A percentile compares a stretch with the other conserved stretches of the same genome.
These are phyloP conservation scores for Penicillium chermesinum DNA, from an alignment of 495 filamentous ascomycete species.

Conservation along the genomic window DNA sequence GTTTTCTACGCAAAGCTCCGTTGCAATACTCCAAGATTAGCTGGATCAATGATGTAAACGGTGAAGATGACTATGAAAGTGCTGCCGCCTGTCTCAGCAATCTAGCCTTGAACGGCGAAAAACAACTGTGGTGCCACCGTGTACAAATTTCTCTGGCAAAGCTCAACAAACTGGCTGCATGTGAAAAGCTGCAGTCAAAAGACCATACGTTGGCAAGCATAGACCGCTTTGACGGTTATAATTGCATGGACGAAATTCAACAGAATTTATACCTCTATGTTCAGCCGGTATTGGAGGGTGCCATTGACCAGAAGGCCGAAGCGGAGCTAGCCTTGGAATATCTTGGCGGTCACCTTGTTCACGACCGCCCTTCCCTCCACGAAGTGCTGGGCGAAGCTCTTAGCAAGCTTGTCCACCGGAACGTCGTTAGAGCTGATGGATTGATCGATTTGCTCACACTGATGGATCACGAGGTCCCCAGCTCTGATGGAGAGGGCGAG, in stretches of 20 bases:
- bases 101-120: constrained; percentile 60
- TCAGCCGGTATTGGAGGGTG: constrained; percentile 51
- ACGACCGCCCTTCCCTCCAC: constrained; percentile 57
- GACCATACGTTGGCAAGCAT: constrained; percentile 24
- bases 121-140: constrained; percentile 81
- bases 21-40: constrained; percentile 63
- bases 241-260: constrained; percentile 66
- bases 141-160: constrained; percentile 86
- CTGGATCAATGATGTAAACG: constrained; percentile 88
- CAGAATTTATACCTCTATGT: constrained; percentile 63
- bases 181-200: constrained; percentile 26
- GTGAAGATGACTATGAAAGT: constrained; percentile 63
- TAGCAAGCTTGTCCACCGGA: constrained; percentile 58
- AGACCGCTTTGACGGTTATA: constrained; percentile 51
- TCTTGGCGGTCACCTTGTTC: constrained; percentile 51
- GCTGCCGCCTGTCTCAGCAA: constrained; percentile 63
- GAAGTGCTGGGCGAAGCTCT: constrained; percentile 62
- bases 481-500: constrained; percentile 31
- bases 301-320: constrained; percentile 73
- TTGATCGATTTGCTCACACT: constrained; percentile 82
- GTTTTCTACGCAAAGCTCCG: constrained; percentile 64
- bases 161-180: constrained; percentile 64
- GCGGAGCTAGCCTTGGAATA: constrained; percentile 66
- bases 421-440: constrained; percentile 58
- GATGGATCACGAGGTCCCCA: constrained; percentile 38